A percentile compares a stretch with the other conserved stretches of the same genome.
Evolutionary conservation across 1,284 basidiomycete genomes (phyloP).

Genomic region (Microbotryum violaceum): DNA sequence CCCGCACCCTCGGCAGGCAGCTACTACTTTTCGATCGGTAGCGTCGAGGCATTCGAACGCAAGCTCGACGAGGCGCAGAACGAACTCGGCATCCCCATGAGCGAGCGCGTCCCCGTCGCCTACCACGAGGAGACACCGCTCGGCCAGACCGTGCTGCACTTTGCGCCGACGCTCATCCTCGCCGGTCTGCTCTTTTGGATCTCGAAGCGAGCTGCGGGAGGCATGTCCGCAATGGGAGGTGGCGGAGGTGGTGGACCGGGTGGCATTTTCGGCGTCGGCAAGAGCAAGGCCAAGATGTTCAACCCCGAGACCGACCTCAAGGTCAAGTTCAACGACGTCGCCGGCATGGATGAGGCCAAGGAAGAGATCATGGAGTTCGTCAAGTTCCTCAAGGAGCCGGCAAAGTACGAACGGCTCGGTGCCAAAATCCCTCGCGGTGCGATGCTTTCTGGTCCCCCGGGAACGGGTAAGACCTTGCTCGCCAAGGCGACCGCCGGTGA

Average conservation of each 20-base stretch:
- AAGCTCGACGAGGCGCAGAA: slow-evolving; percentile 88
- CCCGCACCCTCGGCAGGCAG: slow-evolving; percentile 26
- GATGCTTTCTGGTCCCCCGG: slow-evolving; percentile 94
- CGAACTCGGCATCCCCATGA: slow-evolving; percentile 82
- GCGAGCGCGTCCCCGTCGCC: slow-evolving; percentile 91
- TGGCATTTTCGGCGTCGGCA: slow-evolving; percentile 95
- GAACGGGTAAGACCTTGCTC: slow-evolving; percentile 95
- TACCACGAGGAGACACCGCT: slow-evolving; percentile 92
- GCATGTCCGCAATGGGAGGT: slow-evolving; percentile 41
- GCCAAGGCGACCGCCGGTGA: slow-evolving; percentile 98
- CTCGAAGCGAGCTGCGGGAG: slow-evolving; percentile 60
- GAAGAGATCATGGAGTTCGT: slow-evolving; percentile 99
- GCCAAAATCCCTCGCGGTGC: slow-evolving; percentile 98
- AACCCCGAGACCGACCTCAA: slow-evolving; percentile 85
- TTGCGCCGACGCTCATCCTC: slow-evolving; percentile 88
- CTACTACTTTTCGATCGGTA: slow-evolving; percentile 96
- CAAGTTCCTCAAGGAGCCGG: slow-evolving; percentile 94
- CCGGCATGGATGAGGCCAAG: slow-evolving; percentile 99
- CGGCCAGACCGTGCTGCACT: slow-evolving; percentile 73
- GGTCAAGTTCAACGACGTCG: slow-evolving; percentile 90
- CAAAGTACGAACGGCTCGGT: slow-evolving; percentile 89
- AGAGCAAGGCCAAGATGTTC: slow-evolving; percentile 89
- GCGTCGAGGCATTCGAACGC: slow-evolving; percentile 92
- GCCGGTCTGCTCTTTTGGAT: slow-evolving; percentile 86
- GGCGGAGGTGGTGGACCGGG: slow-evolving; percentile 56